Evolutionary conservation across 1,284 basidiomycete genomes (phyloP).

Genomic region (Veloporphyrellus conicus): DNA sequence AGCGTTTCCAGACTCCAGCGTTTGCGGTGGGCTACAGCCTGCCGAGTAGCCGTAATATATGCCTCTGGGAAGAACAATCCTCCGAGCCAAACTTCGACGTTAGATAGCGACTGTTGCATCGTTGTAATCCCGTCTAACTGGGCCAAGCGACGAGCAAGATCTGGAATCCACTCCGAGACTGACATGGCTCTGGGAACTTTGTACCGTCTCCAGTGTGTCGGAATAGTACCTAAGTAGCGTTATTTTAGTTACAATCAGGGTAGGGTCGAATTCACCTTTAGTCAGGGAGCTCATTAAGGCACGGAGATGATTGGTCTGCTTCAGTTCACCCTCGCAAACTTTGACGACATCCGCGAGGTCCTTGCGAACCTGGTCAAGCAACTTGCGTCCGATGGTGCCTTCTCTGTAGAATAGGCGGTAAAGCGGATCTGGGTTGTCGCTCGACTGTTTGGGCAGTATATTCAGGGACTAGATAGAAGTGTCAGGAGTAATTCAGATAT

Average conservation of each 20-base stretch:
- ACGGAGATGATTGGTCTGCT: constrained; percentile 92
- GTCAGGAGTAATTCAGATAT: constrained; percentile 3
- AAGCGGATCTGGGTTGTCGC: constrained; percentile 77
- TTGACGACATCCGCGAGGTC: constrained; percentile 79
- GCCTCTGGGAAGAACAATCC: constrained; percentile 94
- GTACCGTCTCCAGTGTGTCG: constrained; percentile 83
- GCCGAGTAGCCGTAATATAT: constrained; percentile 90
- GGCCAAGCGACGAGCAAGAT: constrained; percentile 70
- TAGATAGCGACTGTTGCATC: constrained; percentile 56
- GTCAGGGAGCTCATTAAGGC: constrained; percentile 82
- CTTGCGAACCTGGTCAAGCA: constrained; percentile 72
- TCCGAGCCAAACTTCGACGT: constrained; percentile 85
- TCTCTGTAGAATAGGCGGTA: constrained; percentile 88
- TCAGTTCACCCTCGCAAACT: constrained; percentile 81
- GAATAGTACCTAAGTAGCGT: constrained; percentile 67
- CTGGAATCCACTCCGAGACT: constrained; percentile 81
- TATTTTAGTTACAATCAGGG: constrained; percentile 4
- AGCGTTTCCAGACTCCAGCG: constrained; percentile 91
- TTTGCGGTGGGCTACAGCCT: constrained; percentile 86
- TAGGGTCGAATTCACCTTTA: constrained; percentile 56
- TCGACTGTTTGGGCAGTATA: constrained; percentile 56
- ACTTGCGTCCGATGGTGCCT: constrained; percentile 70
- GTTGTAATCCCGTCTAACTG: constrained; percentile 78
- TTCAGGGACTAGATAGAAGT: constrained; percentile 50
- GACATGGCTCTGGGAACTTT: constrained; percentile 80